Percentiles rank a stretch among this genome's conserved stretches.
Conservation (phyloP, 2,329 filamentous ascomycete genomes). For the Ceratocystis variospora region DNA sequence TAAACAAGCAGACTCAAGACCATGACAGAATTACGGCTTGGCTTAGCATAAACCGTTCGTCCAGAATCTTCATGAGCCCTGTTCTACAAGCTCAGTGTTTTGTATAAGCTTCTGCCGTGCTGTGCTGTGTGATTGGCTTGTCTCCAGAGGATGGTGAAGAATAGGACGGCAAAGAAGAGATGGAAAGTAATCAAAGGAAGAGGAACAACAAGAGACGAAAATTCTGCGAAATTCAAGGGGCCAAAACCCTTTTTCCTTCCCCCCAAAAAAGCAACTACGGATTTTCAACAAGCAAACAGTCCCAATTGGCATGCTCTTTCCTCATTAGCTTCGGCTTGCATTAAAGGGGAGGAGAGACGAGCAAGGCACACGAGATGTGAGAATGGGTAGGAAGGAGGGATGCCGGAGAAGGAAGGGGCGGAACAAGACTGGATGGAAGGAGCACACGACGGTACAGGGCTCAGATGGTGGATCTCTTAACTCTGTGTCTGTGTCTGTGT, state of each 20-base stretch:
- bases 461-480: neutral
- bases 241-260: neutral
- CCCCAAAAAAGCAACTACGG: neutral
- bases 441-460: neutral
- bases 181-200: neutral
- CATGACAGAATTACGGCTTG: too few relatives aligned
- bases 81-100: neutral
- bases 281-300: too few relatives aligned
- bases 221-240: slow-evolving; percentile 9
- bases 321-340: neutral
- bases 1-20: too few relatives aligned
- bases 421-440: neutral
- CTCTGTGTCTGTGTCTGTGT: neutral
- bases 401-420: slow-evolving; percentile 4
- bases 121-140: neutral
- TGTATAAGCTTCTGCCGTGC: neutral
- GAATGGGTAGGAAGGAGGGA: neutral
- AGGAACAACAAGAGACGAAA: slow-evolving; percentile 8
- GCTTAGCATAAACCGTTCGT: neutral
- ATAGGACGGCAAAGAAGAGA: neutral
- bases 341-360: neutral
- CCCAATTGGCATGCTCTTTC: too few relatives aligned
- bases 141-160: neutral
- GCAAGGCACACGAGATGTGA: neutral
- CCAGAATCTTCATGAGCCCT: neutral